Base-by-base conservation (phyloP, 441 rosid genomes). In the Mallotus japonicus region DNA sequence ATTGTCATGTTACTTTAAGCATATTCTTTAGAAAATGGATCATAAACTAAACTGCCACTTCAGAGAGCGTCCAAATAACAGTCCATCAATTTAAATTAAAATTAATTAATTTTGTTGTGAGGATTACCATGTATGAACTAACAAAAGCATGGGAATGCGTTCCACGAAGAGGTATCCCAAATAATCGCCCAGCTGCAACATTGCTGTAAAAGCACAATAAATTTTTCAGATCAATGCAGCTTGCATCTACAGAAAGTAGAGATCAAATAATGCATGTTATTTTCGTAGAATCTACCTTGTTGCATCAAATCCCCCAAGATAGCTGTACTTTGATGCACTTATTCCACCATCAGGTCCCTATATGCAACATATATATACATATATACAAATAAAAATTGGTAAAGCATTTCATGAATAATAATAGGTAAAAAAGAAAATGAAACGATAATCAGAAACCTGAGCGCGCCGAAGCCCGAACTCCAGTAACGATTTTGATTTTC, bases 291-390 rank as follows among this genome's bases (percentile, higher is more conserved):
- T 73, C 72, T 85, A 85, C 99, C 99, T 96, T 66, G 99, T 93
- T n/a, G 94, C 96, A 76, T 96, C 99, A 88, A 96, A 93, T 65
- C 99, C 99, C 82, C 99, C 99, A 62, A 96, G 78, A 77, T 96
- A 96, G 78, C 98, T 88, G 75, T 96, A 96, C 66, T 88, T 93
- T n/a, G 99, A 96, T 55, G 99, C 98, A 2, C 94, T 80, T 76
- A 96, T 84, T 40, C 93, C 98, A 13, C 98, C 99, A 82, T 96
- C 99, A 16, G 99, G 99, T 76, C 99, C 99, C 99, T 96, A 76
- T 47, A 71, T 32, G 66, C 32, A 28, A 28, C 32, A 28, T 28
- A 28, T 24, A 24, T 24, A 24, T 24, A 24, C 28, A 24, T 24
- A 24, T 28, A 28, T 28, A 28, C 32, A 28, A 28, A 74, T 51